Evolutionary conservation across 2,329 filamentous ascomycete genomes (phyloP), one percentile per base, ranked within the genome.

Genomic region (Colletotrichum destructivum): DNA sequence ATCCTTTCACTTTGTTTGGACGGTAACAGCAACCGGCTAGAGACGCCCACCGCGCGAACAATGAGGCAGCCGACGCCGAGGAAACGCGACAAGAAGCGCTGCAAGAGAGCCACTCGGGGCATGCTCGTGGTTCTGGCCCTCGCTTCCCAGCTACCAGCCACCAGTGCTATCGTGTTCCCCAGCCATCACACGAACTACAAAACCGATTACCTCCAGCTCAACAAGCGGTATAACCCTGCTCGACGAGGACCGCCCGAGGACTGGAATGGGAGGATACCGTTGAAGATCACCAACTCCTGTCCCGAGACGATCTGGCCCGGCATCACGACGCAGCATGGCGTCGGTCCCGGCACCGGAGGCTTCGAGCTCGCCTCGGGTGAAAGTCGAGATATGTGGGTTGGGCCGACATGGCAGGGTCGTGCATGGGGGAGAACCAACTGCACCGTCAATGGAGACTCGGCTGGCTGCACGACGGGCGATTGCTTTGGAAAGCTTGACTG

Each of bases 371-470:
- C 81, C 1, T 79, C 89, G 3, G 90, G 91, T 55, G 83, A 87
- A 44, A 90, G 87, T 65, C 88, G 81, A 72, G 87, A 88, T 52
- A 83, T 95, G 72, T 90, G 87, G 64, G 93, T 96, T 31, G 89
- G 90, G 13, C 84, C 88, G 61, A 89, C 94, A 75, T 97, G 94
- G 94, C 91, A 93, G 78, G 94, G 94, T 12, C 89, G 94, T 65
- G 85, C 96, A 38, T 96, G 94, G 94, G 94, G 91, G 15, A 87
- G 94, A 65, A 96, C 94, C 21, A 96, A 96, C 78, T 97, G 94
- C 82, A 93, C 89, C 49, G 94, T 95, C 80, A 90, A 91, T 75
- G 85, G 85, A 18, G 87, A 90, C 59, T 92, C 91, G 1, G 90
- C 86, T 62, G 90, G 92, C 26, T 96, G 94, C 81, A 80, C 85